phyloP scores from a whole-genome alignment of 2,329 filamentous ascomycete genomes.

The Talaromyces piceae region DNA sequence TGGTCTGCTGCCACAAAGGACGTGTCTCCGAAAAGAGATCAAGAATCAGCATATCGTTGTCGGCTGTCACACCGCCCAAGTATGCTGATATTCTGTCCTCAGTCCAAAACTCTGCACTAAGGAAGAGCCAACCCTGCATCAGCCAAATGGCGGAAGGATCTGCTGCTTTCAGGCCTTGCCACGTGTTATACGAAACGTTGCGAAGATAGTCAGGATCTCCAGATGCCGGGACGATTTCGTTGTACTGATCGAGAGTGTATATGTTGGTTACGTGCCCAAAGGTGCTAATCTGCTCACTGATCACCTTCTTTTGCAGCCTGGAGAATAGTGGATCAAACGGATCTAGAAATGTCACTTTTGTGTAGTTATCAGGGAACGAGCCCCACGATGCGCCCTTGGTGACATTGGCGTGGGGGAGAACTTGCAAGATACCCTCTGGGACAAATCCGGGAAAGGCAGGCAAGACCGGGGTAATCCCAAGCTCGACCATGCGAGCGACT shows the following conservation, averaged over 20 bases:
- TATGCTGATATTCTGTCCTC: slow-evolving; percentile 42
- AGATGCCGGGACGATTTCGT: slow-evolving; percentile 44
- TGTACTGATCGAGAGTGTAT: slow-evolving; percentile 48
- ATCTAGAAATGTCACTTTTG: slow-evolving; percentile 42
- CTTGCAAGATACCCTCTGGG: slow-evolving; percentile 33
- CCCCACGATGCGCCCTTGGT: slow-evolving; percentile 40
- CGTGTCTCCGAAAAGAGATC: slow-evolving; percentile 45
- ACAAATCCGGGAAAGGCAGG: slow-evolving; percentile 47
- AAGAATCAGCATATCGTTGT: slow-evolving; percentile 44
- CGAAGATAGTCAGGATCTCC: slow-evolving; percentile 39
- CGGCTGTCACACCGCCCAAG: slow-evolving; percentile 37
- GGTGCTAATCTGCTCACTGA: slow-evolving; percentile 38
- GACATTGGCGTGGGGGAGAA: slow-evolving; percentile 37
- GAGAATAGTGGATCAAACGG: slow-evolving; percentile 40
- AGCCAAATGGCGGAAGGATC: slow-evolving; percentile 46
- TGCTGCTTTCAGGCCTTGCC: slow-evolving; percentile 41
- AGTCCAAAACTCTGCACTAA: slow-evolving; percentile 42
- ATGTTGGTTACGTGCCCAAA: slow-evolving; percentile 44
- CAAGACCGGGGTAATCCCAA: slow-evolving; percentile 47
- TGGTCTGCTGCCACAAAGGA: slow-evolving; percentile 45
- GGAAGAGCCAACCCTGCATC: slow-evolving; percentile 50
- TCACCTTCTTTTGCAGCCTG: slow-evolving; percentile 40
- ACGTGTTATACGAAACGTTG: slow-evolving; percentile 32
- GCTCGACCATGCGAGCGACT: slow-evolving; percentile 43
- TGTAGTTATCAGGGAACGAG: slow-evolving; percentile 35